These are phyloP conservation scores for Penicillium ucsense DNA, from an alignment of 495 filamentous ascomycete species.

Conservation along the genomic window DNA sequence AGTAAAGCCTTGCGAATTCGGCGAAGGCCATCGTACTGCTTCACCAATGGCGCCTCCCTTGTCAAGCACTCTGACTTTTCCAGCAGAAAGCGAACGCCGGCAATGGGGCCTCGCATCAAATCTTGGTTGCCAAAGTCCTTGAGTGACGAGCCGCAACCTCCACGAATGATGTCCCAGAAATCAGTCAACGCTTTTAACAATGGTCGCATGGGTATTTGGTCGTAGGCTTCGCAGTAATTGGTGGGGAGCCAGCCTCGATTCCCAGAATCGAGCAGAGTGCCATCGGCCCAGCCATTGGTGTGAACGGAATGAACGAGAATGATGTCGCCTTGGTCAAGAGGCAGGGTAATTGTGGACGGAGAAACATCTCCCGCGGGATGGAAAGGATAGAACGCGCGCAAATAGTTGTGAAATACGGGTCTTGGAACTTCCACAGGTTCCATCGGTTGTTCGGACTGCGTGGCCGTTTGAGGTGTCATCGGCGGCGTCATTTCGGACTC, in stretches of 20 bases:
- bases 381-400: conserved; percentile 94
- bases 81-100: conserved; percentile 80
- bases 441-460: conserved; percentile 41
- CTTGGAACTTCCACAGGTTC: conserved; percentile 37
- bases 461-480: conserved; percentile 54
- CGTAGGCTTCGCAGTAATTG: conserved; percentile 95
- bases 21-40: conserved; percentile 64
- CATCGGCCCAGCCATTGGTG: conserved; percentile 98
- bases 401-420: conserved; percentile 82
- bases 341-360: conserved; percentile 72
- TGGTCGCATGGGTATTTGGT: conserved; percentile 72
- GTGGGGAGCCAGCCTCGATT: conserved; percentile 94
- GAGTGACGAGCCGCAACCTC: conserved; percentile 51
- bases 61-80: conserved; percentile 84
- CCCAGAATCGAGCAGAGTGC: conserved; percentile 81
- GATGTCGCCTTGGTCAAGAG: conserved; percentile 81
- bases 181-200: conserved; percentile 79
- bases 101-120: conserved; percentile 85
- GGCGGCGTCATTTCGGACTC: conserved; percentile 59
- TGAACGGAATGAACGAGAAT: conserved; percentile 95
- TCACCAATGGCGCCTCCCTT: conserved; percentile 64
- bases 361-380: conserved; percentile 65
- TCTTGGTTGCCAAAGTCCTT: conserved; percentile 76
- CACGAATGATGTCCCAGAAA: conserved; percentile 86
- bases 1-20: conserved; percentile 76